Conservation (phyloP, 306 rosid genomes). For the Rubus idaeus region DNA sequence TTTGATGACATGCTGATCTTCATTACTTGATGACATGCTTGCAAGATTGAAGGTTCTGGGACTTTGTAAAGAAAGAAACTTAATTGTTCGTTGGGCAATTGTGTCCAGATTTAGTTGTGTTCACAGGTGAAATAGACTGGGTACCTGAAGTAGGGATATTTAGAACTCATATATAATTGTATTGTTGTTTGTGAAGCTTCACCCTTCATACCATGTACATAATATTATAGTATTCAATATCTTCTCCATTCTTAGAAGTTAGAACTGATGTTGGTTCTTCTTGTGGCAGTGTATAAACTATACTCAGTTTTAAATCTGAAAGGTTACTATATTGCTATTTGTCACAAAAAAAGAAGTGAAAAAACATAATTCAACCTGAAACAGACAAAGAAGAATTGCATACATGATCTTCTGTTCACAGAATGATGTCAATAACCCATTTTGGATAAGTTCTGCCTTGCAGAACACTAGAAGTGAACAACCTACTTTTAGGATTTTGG, state of each 20-base stretch:
- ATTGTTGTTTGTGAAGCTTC: background rate
- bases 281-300: background rate
- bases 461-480: background rate
- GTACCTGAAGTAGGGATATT: background rate
- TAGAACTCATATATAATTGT: background rate
- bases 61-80: constrained; percentile 13
- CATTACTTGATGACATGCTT: background rate
- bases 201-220: background rate
- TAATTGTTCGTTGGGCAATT: background rate
- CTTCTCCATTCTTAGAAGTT: background rate
- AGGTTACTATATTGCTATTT: background rate
- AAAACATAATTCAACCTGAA: background rate
- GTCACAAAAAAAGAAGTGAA: background rate
- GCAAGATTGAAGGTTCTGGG: background rate
- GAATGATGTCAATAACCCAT: background rate
- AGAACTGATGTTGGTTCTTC: background rate
- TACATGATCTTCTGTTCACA: background rate
- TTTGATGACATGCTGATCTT: background rate
- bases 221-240: background rate
- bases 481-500: background rate
- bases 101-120: background rate
- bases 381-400: background rate
- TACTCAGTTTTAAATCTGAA: background rate
- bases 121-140: background rate
- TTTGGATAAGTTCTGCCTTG: background rate